Conservation (phyloP, 805 yeast genomes). For the Teunomyces pallodes region DNA sequence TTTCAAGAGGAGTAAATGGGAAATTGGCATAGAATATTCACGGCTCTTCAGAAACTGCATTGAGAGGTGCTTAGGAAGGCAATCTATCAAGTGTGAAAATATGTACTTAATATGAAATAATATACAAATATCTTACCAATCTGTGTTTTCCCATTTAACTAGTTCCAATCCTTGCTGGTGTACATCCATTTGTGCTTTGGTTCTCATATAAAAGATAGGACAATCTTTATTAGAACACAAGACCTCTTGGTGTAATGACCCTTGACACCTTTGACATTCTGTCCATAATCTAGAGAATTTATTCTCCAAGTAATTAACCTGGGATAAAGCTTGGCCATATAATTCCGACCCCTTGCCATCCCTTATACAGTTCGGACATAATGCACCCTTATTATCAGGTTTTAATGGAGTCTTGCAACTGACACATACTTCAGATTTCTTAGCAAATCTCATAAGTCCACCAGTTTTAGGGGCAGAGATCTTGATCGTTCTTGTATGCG, state of each 20-base stretch:
- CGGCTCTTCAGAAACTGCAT: conserved; percentile 52
- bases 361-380: conserved; percentile 75
- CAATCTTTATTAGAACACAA: conserved; percentile 94
- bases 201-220: conserved; percentile 96
- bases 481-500: conserved; percentile 76
- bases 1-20: conserved; percentile 46
- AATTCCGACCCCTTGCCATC: conserved; percentile 63
- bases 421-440: conserved; percentile 83
- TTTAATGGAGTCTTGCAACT: conserved; percentile 82
- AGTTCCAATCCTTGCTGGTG: conserved; percentile 55
- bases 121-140: conserved; percentile 38
- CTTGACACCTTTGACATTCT: conserved; percentile 97
- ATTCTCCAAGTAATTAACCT: conserved; percentile 74
- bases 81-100: conserved; percentile 45
- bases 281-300: conserved; percentile 93
- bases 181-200: conserved; percentile 75
- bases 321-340: conserved; percentile 77
- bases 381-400: conserved; percentile 57
- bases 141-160: conserved; percentile 60
- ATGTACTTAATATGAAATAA: conserved; percentile 38
- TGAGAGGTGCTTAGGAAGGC: conserved; percentile 51
- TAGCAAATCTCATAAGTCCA: conserved; percentile 89
- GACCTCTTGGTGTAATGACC: conserved; percentile 92
- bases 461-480: conserved; percentile 77
- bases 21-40: conserved; percentile 55